These are phyloP conservation scores for Xerocomus tenax DNA, from an alignment of 1,284 basidiomycete genomes.

Conservation along the genomic window DNA sequence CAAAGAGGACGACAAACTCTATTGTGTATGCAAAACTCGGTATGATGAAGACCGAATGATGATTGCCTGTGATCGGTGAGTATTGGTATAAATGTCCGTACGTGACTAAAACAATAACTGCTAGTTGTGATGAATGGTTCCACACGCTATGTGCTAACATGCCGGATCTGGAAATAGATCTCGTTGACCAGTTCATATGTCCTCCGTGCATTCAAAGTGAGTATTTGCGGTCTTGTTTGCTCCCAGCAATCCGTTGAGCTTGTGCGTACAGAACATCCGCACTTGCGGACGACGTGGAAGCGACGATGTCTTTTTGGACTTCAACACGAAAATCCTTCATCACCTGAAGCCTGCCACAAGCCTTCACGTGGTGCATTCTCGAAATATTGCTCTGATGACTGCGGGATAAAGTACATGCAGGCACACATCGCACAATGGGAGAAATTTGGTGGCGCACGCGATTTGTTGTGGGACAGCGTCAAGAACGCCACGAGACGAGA, in stretches of 20 bases:
- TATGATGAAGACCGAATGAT: constrained; percentile 78
- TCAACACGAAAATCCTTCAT: constrained; percentile 50
- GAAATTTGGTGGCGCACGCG: constrained; percentile 50
- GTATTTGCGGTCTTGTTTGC: constrained; percentile 27
- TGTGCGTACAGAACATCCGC: constrained; percentile 46
- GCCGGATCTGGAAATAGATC: constrained; percentile 66
- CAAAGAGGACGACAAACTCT: constrained; percentile 66
- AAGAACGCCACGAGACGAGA: constrained; percentile 60
- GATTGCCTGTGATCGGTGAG: constrained; percentile 84
- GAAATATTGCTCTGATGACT: constrained; percentile 78
- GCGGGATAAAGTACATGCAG: constrained; percentile 62
- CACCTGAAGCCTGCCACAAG: constrained; percentile 62
- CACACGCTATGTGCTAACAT: constrained; percentile 74
- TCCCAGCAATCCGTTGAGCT: not conserved
- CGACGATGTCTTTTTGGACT: constrained; percentile 61
- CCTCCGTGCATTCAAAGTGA: constrained; percentile 64
- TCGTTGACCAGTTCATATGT: constrained; percentile 82
- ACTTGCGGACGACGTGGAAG: constrained; percentile 71
- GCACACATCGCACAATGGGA: constrained; percentile 52
- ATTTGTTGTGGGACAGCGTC: constrained; percentile 61
- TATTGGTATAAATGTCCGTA: constrained; percentile 1
- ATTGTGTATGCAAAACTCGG: constrained; percentile 72
- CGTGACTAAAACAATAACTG: constrained; percentile 4
- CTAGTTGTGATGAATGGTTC: constrained; percentile 84
- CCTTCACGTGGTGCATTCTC: constrained; percentile 70